Evolutionary conservation across 2,329 filamentous ascomycete species (phyloP).

Genomic region (Dactylella cylindrospora): DNA sequence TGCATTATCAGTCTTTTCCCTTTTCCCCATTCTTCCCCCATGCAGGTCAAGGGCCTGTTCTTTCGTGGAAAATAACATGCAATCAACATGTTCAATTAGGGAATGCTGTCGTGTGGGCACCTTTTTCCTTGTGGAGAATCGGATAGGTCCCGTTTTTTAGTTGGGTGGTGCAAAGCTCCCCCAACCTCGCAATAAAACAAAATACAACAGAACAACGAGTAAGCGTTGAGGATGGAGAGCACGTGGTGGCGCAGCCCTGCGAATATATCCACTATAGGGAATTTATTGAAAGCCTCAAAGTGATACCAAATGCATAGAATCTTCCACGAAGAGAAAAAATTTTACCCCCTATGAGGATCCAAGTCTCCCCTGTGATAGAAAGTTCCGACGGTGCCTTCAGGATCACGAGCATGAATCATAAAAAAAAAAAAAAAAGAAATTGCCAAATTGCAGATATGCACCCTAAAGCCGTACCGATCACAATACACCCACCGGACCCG

Average conservation of each 20-base stretch:
- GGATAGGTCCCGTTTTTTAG: not conserved
- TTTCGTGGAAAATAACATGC: too few relatives aligned
- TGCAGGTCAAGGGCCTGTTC: too few relatives aligned
- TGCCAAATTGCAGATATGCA: too few relatives aligned
- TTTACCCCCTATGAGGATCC: too few relatives aligned
- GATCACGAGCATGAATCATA: too few relatives aligned
- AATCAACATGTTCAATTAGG: not conserved
- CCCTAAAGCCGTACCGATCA: too few relatives aligned
- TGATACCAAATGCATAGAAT: not conserved
- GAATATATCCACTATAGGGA: not conserved
- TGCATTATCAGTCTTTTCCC: not conserved
- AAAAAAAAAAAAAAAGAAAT: too few relatives aligned
- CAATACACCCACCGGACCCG: too few relatives aligned
- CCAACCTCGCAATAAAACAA: constrained; percentile 2
- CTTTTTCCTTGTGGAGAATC: not conserved
- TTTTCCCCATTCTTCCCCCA: too few relatives aligned
- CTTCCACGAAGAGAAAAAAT: constrained; percentile 6
- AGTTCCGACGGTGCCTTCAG: too few relatives aligned
- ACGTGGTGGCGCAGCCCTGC: constrained; percentile 43
- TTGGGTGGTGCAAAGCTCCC: constrained; percentile 31
- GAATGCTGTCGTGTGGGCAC: constrained; percentile 23
- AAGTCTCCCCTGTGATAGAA: too few relatives aligned
- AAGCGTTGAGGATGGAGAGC: constrained; percentile 29
- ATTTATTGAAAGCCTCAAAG: not conserved
- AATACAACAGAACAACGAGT: constrained; percentile 45